Percentiles rank a stretch among this genome's conserved stretches.
Evolutionary conservation across 345 rosid genomes (phyloP).

Genomic region (Alliaria petiolata): DNA sequence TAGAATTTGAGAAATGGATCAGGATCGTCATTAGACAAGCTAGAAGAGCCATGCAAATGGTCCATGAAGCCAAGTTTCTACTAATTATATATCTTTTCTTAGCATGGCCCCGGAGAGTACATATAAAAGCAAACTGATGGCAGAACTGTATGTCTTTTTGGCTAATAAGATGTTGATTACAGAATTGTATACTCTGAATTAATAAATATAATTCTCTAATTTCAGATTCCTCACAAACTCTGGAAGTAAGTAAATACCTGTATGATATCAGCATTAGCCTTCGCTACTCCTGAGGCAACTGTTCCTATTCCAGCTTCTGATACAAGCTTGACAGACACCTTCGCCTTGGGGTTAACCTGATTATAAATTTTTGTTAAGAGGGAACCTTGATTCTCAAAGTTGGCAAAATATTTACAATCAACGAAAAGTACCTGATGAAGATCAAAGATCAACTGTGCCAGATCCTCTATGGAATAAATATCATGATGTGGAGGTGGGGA

Average conservation of each 20-base stretch:
- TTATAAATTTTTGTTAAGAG: conserved; percentile 4
- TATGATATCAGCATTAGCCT: conserved; percentile 96
- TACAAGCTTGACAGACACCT: conserved; percentile 97
- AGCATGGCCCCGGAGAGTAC: too few species aligned
- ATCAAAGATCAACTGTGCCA: conserved; percentile 96
- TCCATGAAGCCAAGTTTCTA: too few species aligned
- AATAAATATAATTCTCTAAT: background rate
- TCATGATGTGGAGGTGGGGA: conserved; percentile 99
- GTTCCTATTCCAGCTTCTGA: conserved; percentile 99
- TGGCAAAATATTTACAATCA: background rate
- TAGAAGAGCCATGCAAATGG: too few species aligned
- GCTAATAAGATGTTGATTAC: too few species aligned
- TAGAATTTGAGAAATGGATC: too few species aligned
- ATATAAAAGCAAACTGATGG: too few species aligned
- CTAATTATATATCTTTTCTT: too few species aligned
- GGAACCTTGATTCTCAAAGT: background rate
- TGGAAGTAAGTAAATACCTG: conserved; percentile 52
- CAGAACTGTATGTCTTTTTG: too few species aligned
- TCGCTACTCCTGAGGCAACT: conserved; percentile 97
- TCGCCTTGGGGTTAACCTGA: conserved; percentile 95
- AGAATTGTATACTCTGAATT: too few species aligned
- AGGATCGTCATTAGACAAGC: too few species aligned
- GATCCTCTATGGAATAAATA: conserved; percentile 97
- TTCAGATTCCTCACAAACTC: background rate
- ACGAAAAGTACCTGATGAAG: conserved; percentile 80